Conservation (phyloP, 805 yeast genomes). For the Lipomyces sp. region DNA sequence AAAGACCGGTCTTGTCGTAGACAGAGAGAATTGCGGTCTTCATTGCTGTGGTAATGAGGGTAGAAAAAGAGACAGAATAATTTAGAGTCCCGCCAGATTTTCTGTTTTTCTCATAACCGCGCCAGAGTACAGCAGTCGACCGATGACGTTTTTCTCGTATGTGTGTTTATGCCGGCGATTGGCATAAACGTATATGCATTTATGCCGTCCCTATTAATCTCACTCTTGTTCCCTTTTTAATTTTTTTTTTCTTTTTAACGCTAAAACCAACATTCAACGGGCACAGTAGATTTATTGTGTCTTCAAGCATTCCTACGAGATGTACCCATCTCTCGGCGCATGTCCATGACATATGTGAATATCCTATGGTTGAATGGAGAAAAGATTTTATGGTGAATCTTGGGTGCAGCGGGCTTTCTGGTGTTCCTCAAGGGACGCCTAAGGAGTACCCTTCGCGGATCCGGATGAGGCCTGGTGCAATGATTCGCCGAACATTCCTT, state of each 20-base stretch:
- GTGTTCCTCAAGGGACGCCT: conserved; percentile 46
- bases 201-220: neutral
- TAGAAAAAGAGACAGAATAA: neutral
- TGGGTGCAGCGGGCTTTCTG: conserved; percentile 69
- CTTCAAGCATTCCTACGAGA: conserved; percentile 48
- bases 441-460: conserved; percentile 69
- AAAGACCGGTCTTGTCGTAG: conserved; percentile 93
- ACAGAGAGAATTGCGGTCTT: conserved; percentile 96
- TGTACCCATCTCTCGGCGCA: conserved; percentile 41
- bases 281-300: conserved; percentile 32
- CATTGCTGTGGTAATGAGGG: conserved; percentile 8
- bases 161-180: neutral
- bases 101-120: conserved; percentile 7
- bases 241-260: conserved; percentile 40
- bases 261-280: conserved; percentile 41
- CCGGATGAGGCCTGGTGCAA: conserved; percentile 69
- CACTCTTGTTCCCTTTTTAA: neutral
- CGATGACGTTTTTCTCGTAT: neutral
- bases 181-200: neutral
- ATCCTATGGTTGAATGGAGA: conserved; percentile 56
- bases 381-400: conserved; percentile 54
- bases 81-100: neutral
- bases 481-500: conserved; percentile 53
- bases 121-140: neutral
- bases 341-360: conserved; percentile 48